Evolutionary conservation across 768 basidiomycete genomes (phyloP), one percentile per base, ranked within the genome.

Genomic region (Phanerodontia chrysosporium): DNA sequence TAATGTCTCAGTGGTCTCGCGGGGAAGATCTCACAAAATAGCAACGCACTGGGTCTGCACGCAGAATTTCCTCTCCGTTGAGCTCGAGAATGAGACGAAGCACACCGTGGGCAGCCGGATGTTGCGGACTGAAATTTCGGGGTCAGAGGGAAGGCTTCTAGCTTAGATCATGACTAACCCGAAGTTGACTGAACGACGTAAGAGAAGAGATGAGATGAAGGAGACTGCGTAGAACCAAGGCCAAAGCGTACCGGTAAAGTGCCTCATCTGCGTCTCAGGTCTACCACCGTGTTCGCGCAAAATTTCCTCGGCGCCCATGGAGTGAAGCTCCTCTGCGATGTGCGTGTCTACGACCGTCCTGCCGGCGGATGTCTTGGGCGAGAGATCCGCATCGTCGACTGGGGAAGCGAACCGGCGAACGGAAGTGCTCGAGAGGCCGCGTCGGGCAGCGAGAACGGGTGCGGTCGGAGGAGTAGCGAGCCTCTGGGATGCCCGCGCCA

Each of bases 91-190:
- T 99, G 80, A 99, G 83, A 58, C 97, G 90, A 42, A 99, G 82
- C 73, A 99, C 97, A 70, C 97, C 97, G 73, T 99, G 97, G 16
- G 97, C 97, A 56, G 97, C 97, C 57, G 96, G 96, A 78, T 99
- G 96, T 72, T 99, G 96, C 55, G 96, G 96, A 62, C 92, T 90
- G 65, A n/a, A 45, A 51, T 22, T 29, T 46, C 44, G 48, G 46
- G 13, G n/a, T 51, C 49, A 51, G 39, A 30, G 35, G 18, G 46
- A 30, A 18, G 13, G 24, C 30, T 29, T 36, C 29, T 52, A 7
- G 45, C 18, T 24, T 21, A 29, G n/a, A n/a, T 13, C 13, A 14
- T n/a, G 25, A 59, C 82, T 59, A 62, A 83, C 89, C 92, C 95
- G 71, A 97, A 97, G 80, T 98, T 98, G 66, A 98, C 95, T 94